Evolutionary conservation across 2,329 filamentous ascomycete genomes (phyloP), one percentile per base, ranked within the genome.

Genomic region (Fusarium coffeatum): DNA sequence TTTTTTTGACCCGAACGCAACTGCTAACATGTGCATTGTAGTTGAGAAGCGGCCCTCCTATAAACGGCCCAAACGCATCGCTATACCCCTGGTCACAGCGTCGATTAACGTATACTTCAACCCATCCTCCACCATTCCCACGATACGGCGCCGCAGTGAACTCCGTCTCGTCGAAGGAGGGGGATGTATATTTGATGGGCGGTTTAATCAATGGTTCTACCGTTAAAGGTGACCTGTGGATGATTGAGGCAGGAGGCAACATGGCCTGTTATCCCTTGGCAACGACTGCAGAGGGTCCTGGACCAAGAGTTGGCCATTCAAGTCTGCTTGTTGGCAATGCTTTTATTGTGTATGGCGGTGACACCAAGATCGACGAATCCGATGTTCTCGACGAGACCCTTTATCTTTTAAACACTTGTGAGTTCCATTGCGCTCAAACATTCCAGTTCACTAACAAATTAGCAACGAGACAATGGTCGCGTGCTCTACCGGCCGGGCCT

Each of bases 391-490:
- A 99, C 76, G 95, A 99, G 81, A 98, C 96, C 1, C 84, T 99
- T 15, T 99, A 99, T 81, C 87, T 99, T 53, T 86, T 99, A 54
- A 99, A 99, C 82, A 99, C 96, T 51, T 98, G 96, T 98, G 86
- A 83, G 95, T 85, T 55, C 41, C 5, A 37, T 16, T 4, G 22
- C 11, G 5, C 12, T 8, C 22, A 28, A 30, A 13, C 64, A 48
- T 32, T 49, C 46, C 42, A 23, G 25, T 20, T 51, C 34, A 48
- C 75, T 77, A 62, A 78, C 22, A 30, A 41, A 37, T 8, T 66
- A 98, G 96, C 96, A 68, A 98, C 96, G 59, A 92, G 96, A 75
- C 96, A 99, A 85, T 99, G 96, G 96, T 98, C 97, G 59, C 89
- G 94, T 79, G 94, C 96, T 43, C 87, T 97, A 47, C 96, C 97